These are phyloP conservation scores for Mycena capillaripes DNA, from an alignment of 768 basidiomycete species.

Conservation along the genomic window DNA sequence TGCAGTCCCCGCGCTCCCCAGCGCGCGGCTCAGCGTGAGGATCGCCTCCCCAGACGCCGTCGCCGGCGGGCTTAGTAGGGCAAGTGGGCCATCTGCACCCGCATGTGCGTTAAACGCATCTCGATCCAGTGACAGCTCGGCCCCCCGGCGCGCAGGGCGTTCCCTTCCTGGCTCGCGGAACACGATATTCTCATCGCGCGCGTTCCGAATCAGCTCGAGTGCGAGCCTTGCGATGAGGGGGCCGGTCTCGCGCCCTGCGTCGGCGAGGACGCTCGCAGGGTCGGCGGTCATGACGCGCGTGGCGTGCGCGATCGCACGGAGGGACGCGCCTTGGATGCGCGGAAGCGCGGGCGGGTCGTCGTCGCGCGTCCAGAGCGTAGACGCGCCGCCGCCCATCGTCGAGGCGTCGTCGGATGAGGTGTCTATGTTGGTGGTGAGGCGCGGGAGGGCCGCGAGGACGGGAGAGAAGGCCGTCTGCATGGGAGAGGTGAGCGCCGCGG, in stretches of 20 bases:
- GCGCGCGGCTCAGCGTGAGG: slow-evolving; percentile 60
- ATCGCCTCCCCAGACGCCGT: slow-evolving; percentile 57
- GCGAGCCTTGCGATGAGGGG: slow-evolving; percentile 75
- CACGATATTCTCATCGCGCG: slow-evolving; percentile 73
- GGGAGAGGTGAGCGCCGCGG: slow-evolving; percentile 56
- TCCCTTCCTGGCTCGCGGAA: slow-evolving; percentile 66
- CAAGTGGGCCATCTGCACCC: background rate
- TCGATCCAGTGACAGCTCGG: background rate
- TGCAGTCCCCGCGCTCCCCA: slow-evolving; percentile 46
- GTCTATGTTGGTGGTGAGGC: slow-evolving; percentile 59
- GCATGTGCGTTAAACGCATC: background rate
- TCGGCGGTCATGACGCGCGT: slow-evolving; percentile 91
- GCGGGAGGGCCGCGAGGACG: slow-evolving; percentile 55
- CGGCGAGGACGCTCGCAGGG: slow-evolving; percentile 78
- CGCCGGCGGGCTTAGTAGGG: too few relatives aligned
- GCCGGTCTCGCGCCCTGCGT: slow-evolving; percentile 74
- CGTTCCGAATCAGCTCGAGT: slow-evolving; percentile 74
- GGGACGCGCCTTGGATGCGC: slow-evolving; percentile 70
- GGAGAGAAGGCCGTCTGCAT: slow-evolving; percentile 56
- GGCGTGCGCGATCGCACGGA: slow-evolving; percentile 85
- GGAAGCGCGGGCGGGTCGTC: slow-evolving; percentile 40
- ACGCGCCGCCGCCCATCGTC: slow-evolving; percentile 34
- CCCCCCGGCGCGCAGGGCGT: slow-evolving; percentile 52
- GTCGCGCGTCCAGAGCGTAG: slow-evolving; percentile 38
- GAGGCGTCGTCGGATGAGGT: slow-evolving; percentile 22